A percentile compares a stretch with the other conserved stretches of the same genome.
Evolutionary conservation across 2,329 filamentous ascomycete genomes (phyloP).

Genomic region (Tolypocladium capitatum): DNA sequence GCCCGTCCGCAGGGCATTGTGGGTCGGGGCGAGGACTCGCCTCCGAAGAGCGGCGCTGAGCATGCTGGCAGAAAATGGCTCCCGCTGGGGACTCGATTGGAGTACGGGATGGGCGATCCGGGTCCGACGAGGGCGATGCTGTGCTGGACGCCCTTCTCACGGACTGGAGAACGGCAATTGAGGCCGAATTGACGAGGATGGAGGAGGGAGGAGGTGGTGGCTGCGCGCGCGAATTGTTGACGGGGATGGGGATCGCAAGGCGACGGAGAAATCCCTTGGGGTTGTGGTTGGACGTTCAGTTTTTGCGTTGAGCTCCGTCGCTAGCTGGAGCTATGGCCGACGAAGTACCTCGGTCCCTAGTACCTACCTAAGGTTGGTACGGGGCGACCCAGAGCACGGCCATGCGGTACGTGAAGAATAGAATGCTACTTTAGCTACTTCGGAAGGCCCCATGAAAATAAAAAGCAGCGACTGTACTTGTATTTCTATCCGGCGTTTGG

Average conservation of each 20-base stretch:
- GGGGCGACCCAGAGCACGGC: too few relatives aligned
- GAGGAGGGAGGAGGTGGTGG: constrained; percentile 7
- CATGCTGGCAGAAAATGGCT: constrained; percentile 30
- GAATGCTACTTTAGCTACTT: not conserved
- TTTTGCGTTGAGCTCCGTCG: constrained; percentile 29
- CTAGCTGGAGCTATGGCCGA: constrained; percentile 20
- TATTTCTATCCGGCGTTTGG: not conserved
- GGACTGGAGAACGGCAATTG: constrained; percentile 1
- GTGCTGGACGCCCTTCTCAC: constrained; percentile 2
- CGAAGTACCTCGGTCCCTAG: too few relatives aligned
- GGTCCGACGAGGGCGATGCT: constrained; percentile 5
- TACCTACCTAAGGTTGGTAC: too few relatives aligned
- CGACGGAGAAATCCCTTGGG: constrained; percentile 22
- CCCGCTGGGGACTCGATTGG: constrained; percentile 7
- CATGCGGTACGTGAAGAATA: too few relatives aligned
- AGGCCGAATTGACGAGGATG: constrained; percentile 5
- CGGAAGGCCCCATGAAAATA: not conserved
- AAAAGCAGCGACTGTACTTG: too few relatives aligned
- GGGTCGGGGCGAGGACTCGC: constrained; percentile 41
- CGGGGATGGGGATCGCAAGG: constrained; percentile 17
- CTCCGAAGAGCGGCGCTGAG: constrained; percentile 51
- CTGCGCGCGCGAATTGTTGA: constrained; percentile 18
- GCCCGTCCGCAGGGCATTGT: constrained; percentile 36
- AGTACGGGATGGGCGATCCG: constrained; percentile 2
- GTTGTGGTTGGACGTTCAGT: constrained; percentile 18